Conservation (phyloP, 176 grass and related monocot species). For the Cymbopogon citratus region DNA sequence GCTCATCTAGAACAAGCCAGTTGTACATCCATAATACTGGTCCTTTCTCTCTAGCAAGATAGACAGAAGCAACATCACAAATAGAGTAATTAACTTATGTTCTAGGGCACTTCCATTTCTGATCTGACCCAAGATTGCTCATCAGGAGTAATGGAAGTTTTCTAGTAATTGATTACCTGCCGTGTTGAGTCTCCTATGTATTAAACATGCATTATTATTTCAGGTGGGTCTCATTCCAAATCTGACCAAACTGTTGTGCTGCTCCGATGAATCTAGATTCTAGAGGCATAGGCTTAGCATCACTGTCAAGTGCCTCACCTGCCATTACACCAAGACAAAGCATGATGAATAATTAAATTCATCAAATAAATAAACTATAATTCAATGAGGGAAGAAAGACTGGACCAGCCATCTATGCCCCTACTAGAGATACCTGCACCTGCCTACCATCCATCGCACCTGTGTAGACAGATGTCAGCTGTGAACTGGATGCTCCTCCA, state of each 20-base stretch:
- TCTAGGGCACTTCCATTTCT: no score
- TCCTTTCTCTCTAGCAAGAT: no score
- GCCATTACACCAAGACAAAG: constrained; percentile 15
- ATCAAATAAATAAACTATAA: neutral
- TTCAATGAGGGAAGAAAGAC: neutral
- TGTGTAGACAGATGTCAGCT: neutral
- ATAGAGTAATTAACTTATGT: no score
- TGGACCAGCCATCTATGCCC: neutral
- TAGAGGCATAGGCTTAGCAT: constrained; percentile 7
- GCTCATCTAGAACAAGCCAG: no score
- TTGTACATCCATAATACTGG: no score
- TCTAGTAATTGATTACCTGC: no score
- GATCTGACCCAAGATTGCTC: no score
- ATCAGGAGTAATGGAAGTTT: no score
- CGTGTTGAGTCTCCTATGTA: no score
- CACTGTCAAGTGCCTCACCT: constrained; percentile 37
- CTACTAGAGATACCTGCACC: neutral
- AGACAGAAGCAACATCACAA: no score
- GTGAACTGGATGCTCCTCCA: neutral
- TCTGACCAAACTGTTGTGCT: neutral
- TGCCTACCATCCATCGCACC: constrained; percentile 14
- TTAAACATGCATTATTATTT: no score
- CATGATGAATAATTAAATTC: neutral
- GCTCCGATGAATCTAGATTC: constrained; percentile 36
- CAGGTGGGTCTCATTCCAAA: no score